Evolutionary conservation across 1,139 yeast species (phyloP), one percentile per base, ranked within the genome.

Genomic region (Ashbya aceris): DNA sequence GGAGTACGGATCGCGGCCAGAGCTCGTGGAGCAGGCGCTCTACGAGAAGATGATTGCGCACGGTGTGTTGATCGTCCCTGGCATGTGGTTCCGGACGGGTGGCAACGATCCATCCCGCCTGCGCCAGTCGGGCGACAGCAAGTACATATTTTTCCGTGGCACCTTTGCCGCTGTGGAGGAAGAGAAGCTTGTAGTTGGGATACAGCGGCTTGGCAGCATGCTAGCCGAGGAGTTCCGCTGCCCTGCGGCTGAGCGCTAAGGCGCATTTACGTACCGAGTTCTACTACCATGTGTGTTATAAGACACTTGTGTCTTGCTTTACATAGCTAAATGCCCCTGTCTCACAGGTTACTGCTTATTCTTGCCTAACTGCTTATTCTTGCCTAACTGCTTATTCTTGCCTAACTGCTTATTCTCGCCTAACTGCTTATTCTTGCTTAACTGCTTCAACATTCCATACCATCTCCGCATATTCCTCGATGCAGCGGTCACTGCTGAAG

Each of bases 371-470:
- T 11, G 95, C 91, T 66, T 85, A n/a, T n/a, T n/a, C n/a, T n/a
- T n/a, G n/a, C n/a, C n/a, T n/a, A n/a, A 29, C 20, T 32, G 35
- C 23, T 29, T 11, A 36, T n/a, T 27, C 38, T 5, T 39, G 28
- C 38, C 50, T 51, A 45, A 76, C 64, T 11, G 95, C 91, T 66
- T 85, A n/a, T n/a, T n/a, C n/a, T n/a, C n/a, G n/a, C n/a, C n/a
- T n/a, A n/a, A 29, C 20, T 32, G 35, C 23, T 29, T 11, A 36
- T n/a, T 27, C 38, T 5, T 39, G 28, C 38, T 51, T 51, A 45
- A 76, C 64, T 11, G 95, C 91, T 66, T 85, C 95, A 49, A 86
- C 76, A 58, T 86, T 83, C 96, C 96, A 89, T 57, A 87, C 86
- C 49, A 81, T 77, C 55, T 85, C 96, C 29, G 96, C 95, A 54